Evolutionary conservation across 2,329 filamentous ascomycete genomes (phyloP), one percentile per base, ranked within the genome.

Genomic region (Curvularia sp.): DNA sequence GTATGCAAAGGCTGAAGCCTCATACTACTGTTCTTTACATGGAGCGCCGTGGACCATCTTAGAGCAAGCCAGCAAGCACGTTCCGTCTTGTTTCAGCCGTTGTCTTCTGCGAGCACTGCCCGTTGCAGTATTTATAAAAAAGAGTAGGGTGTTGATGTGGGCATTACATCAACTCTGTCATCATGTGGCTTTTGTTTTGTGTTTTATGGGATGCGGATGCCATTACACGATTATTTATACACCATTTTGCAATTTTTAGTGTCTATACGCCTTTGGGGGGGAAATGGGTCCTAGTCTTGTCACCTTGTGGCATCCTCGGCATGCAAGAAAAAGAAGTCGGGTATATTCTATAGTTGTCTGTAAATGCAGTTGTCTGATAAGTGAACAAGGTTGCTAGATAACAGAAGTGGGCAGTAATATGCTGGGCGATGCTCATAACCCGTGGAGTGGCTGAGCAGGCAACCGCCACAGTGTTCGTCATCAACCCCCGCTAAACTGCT

Each of bases 211-310:
- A 57, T 12, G 53, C 43, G 34, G 39, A 51, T 45, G 39, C 41
- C 39, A 43, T 50, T 62, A 66, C 23, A 68, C 64, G 57, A 63
- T 58, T 63, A 61, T 55, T 60, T 68, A 61, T 68, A 67, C 59
- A 67, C 46, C 57, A 55, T 62, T 57, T 57, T 59, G 54, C 51
- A 55, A 59, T 61, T 46, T 60, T 58, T 69, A 68, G 65, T 68
- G 64, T 72, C 57, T 69, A 70, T 68, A 69, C 59, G 61, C 34
- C n/a, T n/a, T 50, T 19, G 61, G 59, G 67, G 56, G 61, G 59
- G 67, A 54, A 51, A 52, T 38, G 54, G 48, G 53, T 45, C 54
- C 57, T 47, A 45, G 28, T 28, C 30, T 30, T 45, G 51, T 27
- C 48, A 42, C 18, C 41, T 53, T 55, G 53, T 46, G 59, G 59